Conservation (phyloP, 805 yeast species). For the Sugiyamaella marilandica region DNA sequence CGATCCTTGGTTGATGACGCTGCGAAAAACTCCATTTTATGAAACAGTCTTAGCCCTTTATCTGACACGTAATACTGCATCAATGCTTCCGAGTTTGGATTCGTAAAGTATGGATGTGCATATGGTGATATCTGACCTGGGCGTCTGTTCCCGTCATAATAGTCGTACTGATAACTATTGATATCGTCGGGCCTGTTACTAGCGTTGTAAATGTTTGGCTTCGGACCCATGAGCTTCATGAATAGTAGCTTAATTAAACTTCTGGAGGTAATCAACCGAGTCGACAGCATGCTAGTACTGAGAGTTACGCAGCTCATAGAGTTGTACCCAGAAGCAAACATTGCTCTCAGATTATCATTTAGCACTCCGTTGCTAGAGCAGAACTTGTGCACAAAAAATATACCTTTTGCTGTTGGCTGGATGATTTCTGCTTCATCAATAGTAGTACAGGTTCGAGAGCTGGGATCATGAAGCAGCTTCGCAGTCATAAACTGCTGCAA, state of each 20-base stretch:
- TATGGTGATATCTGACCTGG: conserved; percentile 43
- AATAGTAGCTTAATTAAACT: conserved; percentile 64
- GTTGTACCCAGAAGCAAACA: conserved; percentile 57
- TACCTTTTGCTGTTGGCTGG: conserved; percentile 92
- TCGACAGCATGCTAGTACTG: conserved; percentile 58
- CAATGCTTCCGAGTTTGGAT: conserved; percentile 82
- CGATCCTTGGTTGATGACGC: not conserved
- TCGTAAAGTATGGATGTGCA: conserved; percentile 71
- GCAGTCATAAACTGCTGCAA: conserved; percentile 16
- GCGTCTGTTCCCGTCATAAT: too few species aligned
- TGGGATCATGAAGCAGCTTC: conserved; percentile 62
- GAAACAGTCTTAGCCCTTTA: conserved; percentile 59
- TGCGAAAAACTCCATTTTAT: conserved; percentile 27
- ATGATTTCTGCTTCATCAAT: conserved; percentile 43
- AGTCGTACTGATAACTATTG: not conserved
- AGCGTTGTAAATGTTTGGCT: conserved; percentile 69
- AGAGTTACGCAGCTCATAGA: conserved; percentile 66
- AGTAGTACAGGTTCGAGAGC: conserved; percentile 57
- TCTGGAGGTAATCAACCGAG: conserved; percentile 56
- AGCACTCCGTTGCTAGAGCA: conserved; percentile 53
- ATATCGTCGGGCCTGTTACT: conserved; percentile 43
- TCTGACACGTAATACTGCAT: conserved; percentile 69
- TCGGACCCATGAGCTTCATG: conserved; percentile 54
- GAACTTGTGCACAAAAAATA: conserved; percentile 60
- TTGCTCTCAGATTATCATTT: conserved; percentile 36